These are phyloP conservation scores for Aspergillus versicolor DNA, from an alignment of 2,329 filamentous ascomycete genomes.

Conservation along the genomic window DNA sequence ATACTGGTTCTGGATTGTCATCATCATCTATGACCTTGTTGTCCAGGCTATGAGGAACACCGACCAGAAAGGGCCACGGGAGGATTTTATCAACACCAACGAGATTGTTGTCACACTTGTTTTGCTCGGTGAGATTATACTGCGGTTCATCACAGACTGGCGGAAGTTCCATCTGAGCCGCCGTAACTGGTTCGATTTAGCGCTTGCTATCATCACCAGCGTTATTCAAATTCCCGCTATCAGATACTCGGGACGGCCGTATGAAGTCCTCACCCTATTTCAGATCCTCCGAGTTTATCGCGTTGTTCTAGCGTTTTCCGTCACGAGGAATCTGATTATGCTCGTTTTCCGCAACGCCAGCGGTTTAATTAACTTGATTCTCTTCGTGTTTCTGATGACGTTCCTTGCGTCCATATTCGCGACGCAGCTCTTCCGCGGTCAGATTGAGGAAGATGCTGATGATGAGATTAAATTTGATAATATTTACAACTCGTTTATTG, in stretches of 20 bases:
- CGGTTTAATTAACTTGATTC: slow-evolving; percentile 89
- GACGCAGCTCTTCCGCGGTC: slow-evolving; percentile 85
- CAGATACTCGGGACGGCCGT: slow-evolving; percentile 66
- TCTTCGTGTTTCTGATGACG: slow-evolving; percentile 95
- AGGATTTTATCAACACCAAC: slow-evolving; percentile 65
- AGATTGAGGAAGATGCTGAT: slow-evolving; percentile 68
- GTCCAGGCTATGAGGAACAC: slow-evolving; percentile 76
- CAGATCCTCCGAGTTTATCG: slow-evolving; percentile 92
- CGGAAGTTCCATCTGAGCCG: slow-evolving; percentile 71
- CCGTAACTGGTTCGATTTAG: slow-evolving; percentile 77
- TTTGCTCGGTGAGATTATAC: slow-evolving; percentile 75
- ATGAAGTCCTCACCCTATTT: slow-evolving; percentile 88
- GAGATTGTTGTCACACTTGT: slow-evolving; percentile 76
- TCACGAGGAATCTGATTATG: slow-evolving; percentile 81
- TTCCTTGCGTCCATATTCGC: slow-evolving; percentile 94
- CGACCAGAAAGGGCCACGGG: slow-evolving; percentile 64
- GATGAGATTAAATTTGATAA: slow-evolving; percentile 77
- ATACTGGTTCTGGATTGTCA: slow-evolving; percentile 70
- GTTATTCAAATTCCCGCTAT: slow-evolving; percentile 85
- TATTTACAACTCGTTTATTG: slow-evolving; percentile 93
- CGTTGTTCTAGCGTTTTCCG: slow-evolving; percentile 81
- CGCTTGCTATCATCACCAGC: slow-evolving; percentile 75
- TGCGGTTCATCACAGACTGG: slow-evolving; percentile 79
- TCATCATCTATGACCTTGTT: slow-evolving; percentile 80
- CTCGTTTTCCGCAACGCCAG: slow-evolving; percentile 86